Percentiles rank a stretch among this genome's conserved stretches.
phyloP scores from a whole-genome alignment of 805 yeast genomes.

The Metschnikowia orientalis region DNA sequence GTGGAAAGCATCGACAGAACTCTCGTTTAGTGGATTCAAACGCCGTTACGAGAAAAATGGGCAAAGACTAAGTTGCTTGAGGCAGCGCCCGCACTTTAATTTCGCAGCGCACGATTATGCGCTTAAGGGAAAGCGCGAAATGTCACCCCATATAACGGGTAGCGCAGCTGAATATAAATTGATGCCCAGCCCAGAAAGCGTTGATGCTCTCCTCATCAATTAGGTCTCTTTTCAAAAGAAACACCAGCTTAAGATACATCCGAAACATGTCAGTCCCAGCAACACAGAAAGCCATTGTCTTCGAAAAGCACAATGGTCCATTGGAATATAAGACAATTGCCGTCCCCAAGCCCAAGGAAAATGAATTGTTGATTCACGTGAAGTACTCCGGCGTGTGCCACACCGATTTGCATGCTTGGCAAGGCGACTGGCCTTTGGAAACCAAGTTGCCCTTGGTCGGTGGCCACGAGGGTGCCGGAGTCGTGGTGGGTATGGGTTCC shows the following conservation, averaged over 20 bases:
- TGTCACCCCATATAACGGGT: slow-evolving; percentile 4
- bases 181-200: too few relatives aligned
- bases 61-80: too few relatives aligned
- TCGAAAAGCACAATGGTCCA: slow-evolving; percentile 41
- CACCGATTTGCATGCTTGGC: slow-evolving; percentile 46
- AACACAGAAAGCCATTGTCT: slow-evolving; percentile 42
- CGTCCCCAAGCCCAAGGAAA: slow-evolving; percentile 39
- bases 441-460: slow-evolving; percentile 46
- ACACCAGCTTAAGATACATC: not conserved
- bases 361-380: slow-evolving; percentile 39
- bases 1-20: too few relatives aligned
- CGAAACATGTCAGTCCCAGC: slow-evolving; percentile 28
- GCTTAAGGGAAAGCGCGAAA: slow-evolving; percentile 1
- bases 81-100: too few relatives aligned
- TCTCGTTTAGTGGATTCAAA: too few relatives aligned
- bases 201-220: too few relatives aligned
- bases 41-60: too few relatives aligned
- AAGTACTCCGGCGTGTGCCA: slow-evolving; percentile 47
- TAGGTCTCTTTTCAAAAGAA: too few relatives aligned
- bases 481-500: slow-evolving; percentile 39
- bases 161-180: too few relatives aligned
- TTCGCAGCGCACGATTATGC: slow-evolving; percentile 4
- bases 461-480: slow-evolving; percentile 49
- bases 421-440: slow-evolving; percentile 44
- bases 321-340: slow-evolving; percentile 37